Evolutionary conservation across 805 yeast genomes (phyloP).

Genomic region (Zygosaccharomyces bailii): DNA sequence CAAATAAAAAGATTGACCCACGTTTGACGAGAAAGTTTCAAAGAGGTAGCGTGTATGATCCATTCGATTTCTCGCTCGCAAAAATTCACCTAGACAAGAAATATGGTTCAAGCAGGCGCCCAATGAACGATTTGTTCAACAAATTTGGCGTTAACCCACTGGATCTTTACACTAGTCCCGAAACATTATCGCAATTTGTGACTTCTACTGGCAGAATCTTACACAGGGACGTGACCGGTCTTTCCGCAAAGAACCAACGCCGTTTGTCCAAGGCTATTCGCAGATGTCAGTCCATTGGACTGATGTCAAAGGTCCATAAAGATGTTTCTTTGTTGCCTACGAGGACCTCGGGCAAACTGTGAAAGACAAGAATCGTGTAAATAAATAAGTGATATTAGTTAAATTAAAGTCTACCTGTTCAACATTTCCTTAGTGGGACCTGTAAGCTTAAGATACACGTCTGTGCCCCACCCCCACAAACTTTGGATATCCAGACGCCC

Average conservation of each 20-base stretch:
- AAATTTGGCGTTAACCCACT: slow-evolving; percentile 59
- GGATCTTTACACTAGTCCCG: slow-evolving; percentile 70
- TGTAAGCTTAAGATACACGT: slow-evolving; percentile 58
- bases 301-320: slow-evolving; percentile 70
- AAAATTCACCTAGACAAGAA: slow-evolving; percentile 50
- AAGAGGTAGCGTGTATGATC: slow-evolving; percentile 62
- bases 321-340: slow-evolving; percentile 47
- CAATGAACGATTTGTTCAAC: slow-evolving; percentile 40
- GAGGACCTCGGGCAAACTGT: slow-evolving; percentile 19
- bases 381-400: slow-evolving; percentile 10
- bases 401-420: background rate
- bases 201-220: slow-evolving; percentile 72
- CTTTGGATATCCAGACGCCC: slow-evolving; percentile 68
- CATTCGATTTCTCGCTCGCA: slow-evolving; percentile 72
- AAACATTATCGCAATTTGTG: slow-evolving; percentile 59
- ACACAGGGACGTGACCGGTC: slow-evolving; percentile 68
- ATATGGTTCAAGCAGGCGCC: slow-evolving; percentile 23
- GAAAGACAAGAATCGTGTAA: slow-evolving; percentile 11
- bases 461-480: slow-evolving; percentile 75
- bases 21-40: slow-evolving; percentile 46
- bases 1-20: slow-evolving; percentile 34
- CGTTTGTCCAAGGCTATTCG: slow-evolving; percentile 71
- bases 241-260: slow-evolving; percentile 63
- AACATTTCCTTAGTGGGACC: slow-evolving; percentile 27
- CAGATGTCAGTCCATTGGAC: slow-evolving; percentile 76